Evolutionary conservation across 352 stramenopile genomes (phyloP).

Genomic region (Thalassiosira ordinaria): DNA sequence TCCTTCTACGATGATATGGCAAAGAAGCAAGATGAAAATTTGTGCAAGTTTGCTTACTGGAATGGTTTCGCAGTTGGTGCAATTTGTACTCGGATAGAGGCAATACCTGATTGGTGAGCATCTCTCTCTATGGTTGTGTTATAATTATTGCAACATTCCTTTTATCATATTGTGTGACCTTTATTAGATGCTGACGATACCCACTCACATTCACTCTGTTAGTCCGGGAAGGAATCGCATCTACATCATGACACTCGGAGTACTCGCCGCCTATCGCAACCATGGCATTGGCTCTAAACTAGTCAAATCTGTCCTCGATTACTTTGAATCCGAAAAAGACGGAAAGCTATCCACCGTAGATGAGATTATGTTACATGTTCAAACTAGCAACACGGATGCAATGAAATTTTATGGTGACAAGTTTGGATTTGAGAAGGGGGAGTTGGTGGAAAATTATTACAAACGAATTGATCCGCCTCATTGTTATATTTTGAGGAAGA

Average conservation of each 20-base stretch:
- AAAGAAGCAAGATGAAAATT: conserved; percentile 72
- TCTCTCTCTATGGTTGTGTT: no score
- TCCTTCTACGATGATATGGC: conserved; percentile 92
- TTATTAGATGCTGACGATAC: no score
- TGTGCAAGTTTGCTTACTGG: conserved; percentile 88
- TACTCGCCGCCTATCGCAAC: conserved; percentile 90
- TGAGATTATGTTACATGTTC: conserved; percentile 89
- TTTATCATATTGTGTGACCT: no score
- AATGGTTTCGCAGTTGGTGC: conserved; percentile 89
- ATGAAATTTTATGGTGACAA: conserved; percentile 91
- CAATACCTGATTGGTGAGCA: conserved; percentile 38
- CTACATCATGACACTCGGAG: conserved; percentile 95
- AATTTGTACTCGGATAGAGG: conserved; percentile 90
- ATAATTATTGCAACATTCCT: no score
- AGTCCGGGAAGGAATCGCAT: conserved; percentile 68
- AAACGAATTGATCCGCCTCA: conserved; percentile 92
- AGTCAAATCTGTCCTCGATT: conserved; percentile 80
- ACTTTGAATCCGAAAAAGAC: conserved; percentile 70
- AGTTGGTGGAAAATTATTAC: conserved; percentile 94
- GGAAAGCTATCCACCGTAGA: conserved; percentile 57
- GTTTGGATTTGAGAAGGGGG: conserved; percentile 89
- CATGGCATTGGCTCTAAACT: conserved; percentile 87
- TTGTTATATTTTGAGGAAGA: conserved; percentile 92
- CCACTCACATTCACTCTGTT: no score
- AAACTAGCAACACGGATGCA: conserved; percentile 91